Evolutionary conservation across 306 rosid species (phyloP).

Genomic region (Potentilla sterilis): DNA sequence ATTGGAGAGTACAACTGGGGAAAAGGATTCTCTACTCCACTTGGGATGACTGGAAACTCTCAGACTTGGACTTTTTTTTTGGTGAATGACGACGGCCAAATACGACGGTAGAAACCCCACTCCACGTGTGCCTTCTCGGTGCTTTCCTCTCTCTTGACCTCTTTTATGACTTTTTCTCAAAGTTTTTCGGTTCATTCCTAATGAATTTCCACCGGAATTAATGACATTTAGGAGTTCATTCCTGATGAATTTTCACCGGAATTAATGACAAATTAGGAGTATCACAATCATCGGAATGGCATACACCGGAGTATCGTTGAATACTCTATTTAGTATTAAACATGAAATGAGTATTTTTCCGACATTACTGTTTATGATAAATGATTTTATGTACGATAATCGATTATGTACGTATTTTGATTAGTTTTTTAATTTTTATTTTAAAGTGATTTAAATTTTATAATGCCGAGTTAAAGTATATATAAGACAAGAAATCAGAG

Average conservation of each 20-base stretch:
- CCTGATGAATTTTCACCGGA: background rate
- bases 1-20: background rate
- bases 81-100: background rate
- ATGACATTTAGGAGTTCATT: no score
- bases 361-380: no score
- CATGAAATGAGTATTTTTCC: no score
- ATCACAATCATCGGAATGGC: no score
- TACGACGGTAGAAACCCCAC: background rate
- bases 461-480: background rate
- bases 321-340: no score
- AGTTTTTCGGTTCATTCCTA: background rate
- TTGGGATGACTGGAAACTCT: conserved; percentile 18
- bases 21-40: conserved; percentile 9
- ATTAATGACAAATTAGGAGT: no score
- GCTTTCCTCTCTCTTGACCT: conserved; percentile 5
- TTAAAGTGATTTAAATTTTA: background rate
- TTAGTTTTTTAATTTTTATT: background rate
- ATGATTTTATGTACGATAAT: no score
- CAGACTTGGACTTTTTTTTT: conserved; percentile 44
- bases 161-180: background rate
- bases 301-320: no score
- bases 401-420: no score
- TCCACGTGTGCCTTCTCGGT: conserved; percentile 3
- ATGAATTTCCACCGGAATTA: no score
- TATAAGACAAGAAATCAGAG: no score